Evolutionary conservation across 2,329 filamentous ascomycete species (phyloP), one percentile per base, ranked within the genome.

Genomic region (Chrysosporium keratinophilum): DNA sequence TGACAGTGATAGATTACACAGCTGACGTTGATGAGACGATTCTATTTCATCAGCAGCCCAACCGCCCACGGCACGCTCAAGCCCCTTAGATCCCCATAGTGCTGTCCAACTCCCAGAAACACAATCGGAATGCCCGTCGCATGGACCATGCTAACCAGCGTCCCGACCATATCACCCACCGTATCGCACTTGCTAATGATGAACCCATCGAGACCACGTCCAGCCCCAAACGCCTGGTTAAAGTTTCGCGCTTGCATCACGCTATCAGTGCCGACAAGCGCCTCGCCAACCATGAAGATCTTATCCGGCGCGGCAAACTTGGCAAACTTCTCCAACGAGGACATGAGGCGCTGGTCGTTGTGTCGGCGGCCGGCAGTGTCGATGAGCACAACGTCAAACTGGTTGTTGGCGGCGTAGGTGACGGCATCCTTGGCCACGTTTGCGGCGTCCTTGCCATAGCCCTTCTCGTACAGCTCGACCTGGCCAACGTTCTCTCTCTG

Each of bases 111-210:
- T 1, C 84, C 93, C 60, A 98, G 79, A 66, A 98, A 98, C 10
- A 97, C 78, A 17, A 98, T 89, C 0, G 94, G 94, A 44, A 98
- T 94, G 28, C 91, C 88, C 2, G 94, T 98, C 2, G 93, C 91
- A 72, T 97, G 91, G 39, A 98, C 91, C 76, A 98, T 91, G 67
- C 88, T 95, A 58, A 98, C 93, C 59, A 98, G 76, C 2, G 91
- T 96, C 1, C 84, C 89, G 42, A 96, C 89, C 90, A 97, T 97
- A 72, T 96, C 91, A n/a, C 93, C 94, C 37, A 98, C 94, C 0
- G 93, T 98, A 73, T 98, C 93, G 69, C 93, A 97, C 72, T 98
- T 98, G 57, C 85, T 91, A 63, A 98, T 96, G 67, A 98, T 95
- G 71, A 98, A 98, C 5, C 93, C 93, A 71, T 98, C 94, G 37